Percentiles rank a stretch among this genome's conserved stretches.
Evolutionary conservation across 106 monocot species (phyloP).

Genomic region (Gastrodia elata): DNA sequence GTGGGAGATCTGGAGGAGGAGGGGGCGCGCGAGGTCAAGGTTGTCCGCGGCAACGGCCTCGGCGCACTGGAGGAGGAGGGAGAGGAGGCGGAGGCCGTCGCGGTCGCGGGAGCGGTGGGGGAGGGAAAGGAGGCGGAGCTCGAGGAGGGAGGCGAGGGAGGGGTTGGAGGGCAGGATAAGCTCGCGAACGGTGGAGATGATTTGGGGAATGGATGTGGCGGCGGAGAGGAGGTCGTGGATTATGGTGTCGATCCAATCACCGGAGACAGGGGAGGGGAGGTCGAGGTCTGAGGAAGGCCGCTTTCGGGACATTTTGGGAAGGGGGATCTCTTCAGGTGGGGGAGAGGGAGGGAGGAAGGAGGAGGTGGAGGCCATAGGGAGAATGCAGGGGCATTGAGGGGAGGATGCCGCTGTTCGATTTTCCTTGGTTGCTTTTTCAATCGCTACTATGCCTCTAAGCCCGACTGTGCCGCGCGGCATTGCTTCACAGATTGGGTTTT

Average conservation of each 20-base stretch:
- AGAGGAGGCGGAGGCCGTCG: conserved; percentile 81
- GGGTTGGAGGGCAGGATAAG: conserved; percentile 93
- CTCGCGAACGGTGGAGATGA: conserved; percentile 78
- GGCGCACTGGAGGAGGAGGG: conserved; percentile 91
- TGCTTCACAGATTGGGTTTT: neutral
- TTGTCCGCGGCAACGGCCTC: conserved; percentile 86
- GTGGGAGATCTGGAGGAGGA: conserved; percentile 85
- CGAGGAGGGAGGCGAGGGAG: conserved; percentile 55
- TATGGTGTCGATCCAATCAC: conserved; percentile 73
- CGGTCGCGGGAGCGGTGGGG: conserved; percentile 33
- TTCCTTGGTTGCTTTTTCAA: neutral
- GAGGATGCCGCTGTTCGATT: neutral
- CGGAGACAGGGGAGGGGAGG: conserved; percentile 19
- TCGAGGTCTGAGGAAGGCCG: conserved; percentile 64
- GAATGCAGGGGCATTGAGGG: conserved; percentile 29
- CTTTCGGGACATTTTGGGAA: conserved; percentile 50
- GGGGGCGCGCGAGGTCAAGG: conserved; percentile 69
- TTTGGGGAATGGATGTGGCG: conserved; percentile 58
- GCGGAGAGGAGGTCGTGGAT: conserved; percentile 63
- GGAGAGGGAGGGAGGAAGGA: conserved; percentile 36
- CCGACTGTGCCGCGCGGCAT: neutral
- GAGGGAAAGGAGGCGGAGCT: conserved; percentile 69
- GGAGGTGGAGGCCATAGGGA: conserved; percentile 48
- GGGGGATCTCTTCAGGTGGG: conserved; percentile 16
- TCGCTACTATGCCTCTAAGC: neutral